Conservation (phyloP, 1,139 yeast genomes). For the Scheffersomyces cryptocercus region DNA sequence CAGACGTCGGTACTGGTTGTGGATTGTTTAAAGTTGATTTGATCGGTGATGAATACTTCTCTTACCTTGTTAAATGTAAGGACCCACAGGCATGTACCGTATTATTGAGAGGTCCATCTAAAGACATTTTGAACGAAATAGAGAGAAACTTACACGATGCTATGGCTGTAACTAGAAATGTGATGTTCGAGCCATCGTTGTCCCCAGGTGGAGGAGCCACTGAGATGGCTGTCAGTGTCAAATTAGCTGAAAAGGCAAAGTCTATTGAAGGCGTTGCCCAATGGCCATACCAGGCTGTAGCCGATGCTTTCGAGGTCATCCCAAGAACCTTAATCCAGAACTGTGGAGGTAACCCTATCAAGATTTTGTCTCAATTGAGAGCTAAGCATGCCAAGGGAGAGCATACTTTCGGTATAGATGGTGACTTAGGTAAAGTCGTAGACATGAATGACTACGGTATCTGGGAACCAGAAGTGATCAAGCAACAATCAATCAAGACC, state of each 20-base stretch:
- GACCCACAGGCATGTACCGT: slow-evolving; percentile 94
- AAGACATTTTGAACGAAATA: slow-evolving; percentile 93
- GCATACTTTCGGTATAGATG: slow-evolving; percentile 88
- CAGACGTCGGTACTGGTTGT: slow-evolving; percentile 86
- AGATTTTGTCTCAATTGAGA: slow-evolving; percentile 84
- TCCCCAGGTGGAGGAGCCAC: slow-evolving; percentile 99
- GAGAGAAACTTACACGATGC: slow-evolving; percentile 98
- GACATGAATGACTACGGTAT: slow-evolving; percentile 96
- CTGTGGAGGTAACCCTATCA: slow-evolving; percentile 96
- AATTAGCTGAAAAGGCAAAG: slow-evolving; percentile 86
- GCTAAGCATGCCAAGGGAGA: slow-evolving; percentile 95
- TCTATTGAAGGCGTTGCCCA: slow-evolving; percentile 92
- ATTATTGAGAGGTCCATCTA: slow-evolving; percentile 91
- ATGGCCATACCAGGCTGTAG: slow-evolving; percentile 99
- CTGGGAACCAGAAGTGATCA: slow-evolving; percentile 99
- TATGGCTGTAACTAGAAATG: slow-evolving; percentile 96
- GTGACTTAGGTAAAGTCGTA: slow-evolving; percentile 89
- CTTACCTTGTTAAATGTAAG: slow-evolving; percentile 77
- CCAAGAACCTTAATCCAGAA: slow-evolving; percentile 97
- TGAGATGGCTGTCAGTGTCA: slow-evolving; percentile 96
- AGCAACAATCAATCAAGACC: slow-evolving; percentile 94
- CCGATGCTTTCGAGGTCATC: slow-evolving; percentile 97
- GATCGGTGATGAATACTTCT: slow-evolving; percentile 96
- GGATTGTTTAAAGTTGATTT: slow-evolving; percentile 91
- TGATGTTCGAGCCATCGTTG: slow-evolving; percentile 89